Percentiles rank a stretch among this genome's conserved stretches.
These are phyloP conservation scores for Monascus ruber DNA, from an alignment of 2,329 filamentous ascomycete species.

Conservation along the genomic window DNA sequence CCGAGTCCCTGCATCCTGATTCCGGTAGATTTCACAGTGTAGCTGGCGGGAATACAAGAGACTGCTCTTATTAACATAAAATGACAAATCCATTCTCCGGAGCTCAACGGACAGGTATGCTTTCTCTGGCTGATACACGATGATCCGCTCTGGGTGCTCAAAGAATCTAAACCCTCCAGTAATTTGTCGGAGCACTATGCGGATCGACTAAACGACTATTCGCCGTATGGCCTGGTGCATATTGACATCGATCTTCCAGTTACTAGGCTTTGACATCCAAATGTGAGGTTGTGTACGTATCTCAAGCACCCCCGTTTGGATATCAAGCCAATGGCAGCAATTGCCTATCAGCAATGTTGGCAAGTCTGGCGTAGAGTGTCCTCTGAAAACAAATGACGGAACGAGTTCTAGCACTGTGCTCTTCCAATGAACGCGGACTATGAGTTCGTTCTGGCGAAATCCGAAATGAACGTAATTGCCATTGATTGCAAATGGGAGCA, in stretches of 20 bases:
- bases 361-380: conserved; percentile 32
- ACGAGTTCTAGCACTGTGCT: conserved; percentile 23
- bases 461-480: conserved; percentile 46
- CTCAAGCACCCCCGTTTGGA: conserved; percentile 37
- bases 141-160: conserved; percentile 34
- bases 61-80: conserved; percentile 35
- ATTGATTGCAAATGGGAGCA: conserved; percentile 25
- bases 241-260: conserved; percentile 32
- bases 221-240: conserved; percentile 16
- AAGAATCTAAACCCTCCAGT: conserved; percentile 40
- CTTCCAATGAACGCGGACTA: conserved; percentile 32
- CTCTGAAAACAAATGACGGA: conserved; percentile 15
- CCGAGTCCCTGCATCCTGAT: conserved; percentile 50
- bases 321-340: conserved; percentile 51
- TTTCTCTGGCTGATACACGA: conserved; percentile 34
- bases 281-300: conserved; percentile 36
- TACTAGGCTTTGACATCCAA: conserved; percentile 27
- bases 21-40: conserved; percentile 39
- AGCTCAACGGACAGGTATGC: conserved; percentile 37
- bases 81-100: conserved; percentile 42
- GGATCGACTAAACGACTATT: conserved; percentile 38
- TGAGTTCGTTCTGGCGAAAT: conserved; percentile 24
- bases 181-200: conserved; percentile 33
- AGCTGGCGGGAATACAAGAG: conserved; percentile 42
- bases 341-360: conserved; percentile 40